Base-by-base conservation (phyloP, 257 asterid genomes). In the Anisodus acutangulus region DNA sequence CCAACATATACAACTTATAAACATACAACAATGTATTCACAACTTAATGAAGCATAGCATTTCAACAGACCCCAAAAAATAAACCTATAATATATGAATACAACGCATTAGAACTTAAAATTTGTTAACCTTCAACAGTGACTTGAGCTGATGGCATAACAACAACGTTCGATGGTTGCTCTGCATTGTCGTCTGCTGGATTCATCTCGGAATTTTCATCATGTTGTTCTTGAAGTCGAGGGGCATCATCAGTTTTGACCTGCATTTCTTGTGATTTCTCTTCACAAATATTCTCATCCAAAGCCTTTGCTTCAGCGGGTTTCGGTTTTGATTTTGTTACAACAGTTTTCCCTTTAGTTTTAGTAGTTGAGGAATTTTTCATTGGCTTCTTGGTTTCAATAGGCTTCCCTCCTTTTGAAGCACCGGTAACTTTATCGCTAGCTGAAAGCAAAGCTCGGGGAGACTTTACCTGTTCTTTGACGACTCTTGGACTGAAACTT, bases 41-140 rank as follows among this genome's bases (percentile, higher is more conserved):
- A 85, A 72, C 80, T 59, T 13, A 39, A 70, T 70, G 59, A 57
- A 60, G 66, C 72, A 60, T 82, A 19, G 31, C 57, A 12, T 16
- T 53, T 79, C 10, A 39, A 6, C 16, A 54, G 31, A 43, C 12
- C 16, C 11, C 5, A 7, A 84, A 59, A 31, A 51, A 17, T 26
- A 76, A 60, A 47, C 26, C 47, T 26, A 53, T 78, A 57, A 76
- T 2, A 59, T 80, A 39, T 54, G 54, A 63, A 35, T 72, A 45
- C 66, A 84, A 49, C 53, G 59, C 31, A 26, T 47, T 66, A 39
- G 74, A 71, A 81, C 17, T 17, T 37, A 3, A 8, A 15, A 16
- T 53, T 84, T 69, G 84, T 88, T 88, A 92, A 83, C 90, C 90
- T 90, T 86, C 93, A 85, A 88, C 90, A 12, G 87, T 26, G 31